These are phyloP conservation scores for Pseudogymnoascus pannorum DNA, from an alignment of 2,329 filamentous ascomycete genomes.

Conservation along the genomic window DNA sequence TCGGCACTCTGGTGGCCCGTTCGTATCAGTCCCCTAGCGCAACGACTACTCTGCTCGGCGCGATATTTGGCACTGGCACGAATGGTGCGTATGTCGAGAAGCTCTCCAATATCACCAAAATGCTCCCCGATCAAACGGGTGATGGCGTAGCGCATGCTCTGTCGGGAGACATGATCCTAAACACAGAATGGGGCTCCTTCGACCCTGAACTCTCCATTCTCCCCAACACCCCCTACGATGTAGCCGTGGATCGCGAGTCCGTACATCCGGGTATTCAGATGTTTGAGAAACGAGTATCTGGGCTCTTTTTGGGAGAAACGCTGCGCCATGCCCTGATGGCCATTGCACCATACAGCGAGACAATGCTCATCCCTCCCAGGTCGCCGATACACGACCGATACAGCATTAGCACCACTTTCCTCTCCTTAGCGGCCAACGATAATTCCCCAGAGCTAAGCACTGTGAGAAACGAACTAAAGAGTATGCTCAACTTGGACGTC, in stretches of 20 bases:
- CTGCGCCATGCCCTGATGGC: conserved; percentile 68
- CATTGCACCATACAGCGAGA: conserved; percentile 67
- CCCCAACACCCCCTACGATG: conserved; percentile 78
- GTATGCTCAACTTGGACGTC: conserved; percentile 66
- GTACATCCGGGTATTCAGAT: conserved; percentile 94
- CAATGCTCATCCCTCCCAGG: conserved; percentile 59
- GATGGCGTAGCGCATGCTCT: conserved; percentile 65
- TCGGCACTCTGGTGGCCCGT: conserved; percentile 94
- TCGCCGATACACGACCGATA: conserved; percentile 70
- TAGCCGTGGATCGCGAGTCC: conserved; percentile 67
- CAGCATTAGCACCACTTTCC: conserved; percentile 85
- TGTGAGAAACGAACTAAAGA: conserved; percentile 71
- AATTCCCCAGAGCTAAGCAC: conserved; percentile 62
- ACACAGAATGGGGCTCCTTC: conserved; percentile 97
- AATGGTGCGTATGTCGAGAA: conserved; percentile 98
- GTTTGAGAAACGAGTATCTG: conserved; percentile 97
- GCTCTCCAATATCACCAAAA: conserved; percentile 75
- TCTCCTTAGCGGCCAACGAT: conserved; percentile 82
- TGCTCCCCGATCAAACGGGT: conserved; percentile 46
- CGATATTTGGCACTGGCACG: conserved; percentile 95
- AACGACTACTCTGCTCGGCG: conserved; percentile 80
- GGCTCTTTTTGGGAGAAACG: conserved; percentile 97
- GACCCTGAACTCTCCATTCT: conserved; percentile 88
- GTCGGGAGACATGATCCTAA: conserved; percentile 93
- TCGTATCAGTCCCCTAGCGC: conserved; percentile 90